phyloP scores from a whole-genome alignment of 75 land plant genomes.

The Picea sitchensis region DNA sequence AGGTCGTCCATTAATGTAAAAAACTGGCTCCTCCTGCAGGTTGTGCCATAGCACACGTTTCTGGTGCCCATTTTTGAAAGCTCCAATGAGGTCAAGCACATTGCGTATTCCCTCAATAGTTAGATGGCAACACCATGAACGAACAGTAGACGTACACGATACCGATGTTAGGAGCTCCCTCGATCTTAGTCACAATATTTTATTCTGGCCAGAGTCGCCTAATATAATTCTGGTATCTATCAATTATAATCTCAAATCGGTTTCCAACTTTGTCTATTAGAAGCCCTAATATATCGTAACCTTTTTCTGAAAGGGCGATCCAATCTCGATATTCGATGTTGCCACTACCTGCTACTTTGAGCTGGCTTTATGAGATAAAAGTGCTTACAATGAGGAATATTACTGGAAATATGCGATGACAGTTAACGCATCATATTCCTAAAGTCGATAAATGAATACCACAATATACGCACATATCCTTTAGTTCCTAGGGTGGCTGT shows the following conservation, averaged over 20 bases:
- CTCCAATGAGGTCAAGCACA: constrained; percentile 78
- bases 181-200: no score
- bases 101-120: constrained; percentile 72
- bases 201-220: no score
- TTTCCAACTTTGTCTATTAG: neutral
- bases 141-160: no score
- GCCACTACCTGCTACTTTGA: neutral
- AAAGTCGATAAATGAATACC: neutral
- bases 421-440: neutral
- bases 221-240: no score
- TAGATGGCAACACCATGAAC: constrained; percentile 98
- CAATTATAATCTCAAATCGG: no score
- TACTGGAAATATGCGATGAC: neutral
- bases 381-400: constrained; percentile 1
- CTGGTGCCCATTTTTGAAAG: constrained; percentile 46
- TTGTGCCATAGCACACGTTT: constrained; percentile 80
- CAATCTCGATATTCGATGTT: neutral
- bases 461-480: constrained; percentile 2
- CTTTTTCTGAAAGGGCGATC: neutral
- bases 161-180: no score
- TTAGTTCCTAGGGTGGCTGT: neutral
- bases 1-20: constrained; percentile 94
- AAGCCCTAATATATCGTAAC: neutral
- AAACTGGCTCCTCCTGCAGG: constrained; percentile 94
- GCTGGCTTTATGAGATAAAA: constrained; percentile 1